These are phyloP conservation scores for Venustampulla echinocandica DNA, from an alignment of 495 filamentous ascomycete genomes.

Conservation along the genomic window DNA sequence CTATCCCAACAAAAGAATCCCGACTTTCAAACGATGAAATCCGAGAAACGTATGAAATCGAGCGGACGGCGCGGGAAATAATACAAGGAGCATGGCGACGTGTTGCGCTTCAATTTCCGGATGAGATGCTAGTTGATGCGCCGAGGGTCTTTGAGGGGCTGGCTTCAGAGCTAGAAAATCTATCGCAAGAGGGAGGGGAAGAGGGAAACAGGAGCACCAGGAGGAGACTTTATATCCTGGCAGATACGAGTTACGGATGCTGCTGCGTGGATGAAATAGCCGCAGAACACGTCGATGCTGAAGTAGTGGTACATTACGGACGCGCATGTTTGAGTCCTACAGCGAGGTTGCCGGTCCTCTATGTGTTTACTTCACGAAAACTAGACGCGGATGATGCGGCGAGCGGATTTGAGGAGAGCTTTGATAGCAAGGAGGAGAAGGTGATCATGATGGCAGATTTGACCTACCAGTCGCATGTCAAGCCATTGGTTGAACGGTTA, in stretches of 20 bases:
- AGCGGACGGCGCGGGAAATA: slow-evolving; percentile 70
- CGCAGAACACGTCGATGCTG: slow-evolving; percentile 84
- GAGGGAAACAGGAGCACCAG: slow-evolving; percentile 13
- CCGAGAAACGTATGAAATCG: slow-evolving; percentile 73
- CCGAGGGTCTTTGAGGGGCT: slow-evolving; percentile 69
- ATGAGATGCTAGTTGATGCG: slow-evolving; percentile 80
- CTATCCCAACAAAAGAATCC: slow-evolving; percentile 29
- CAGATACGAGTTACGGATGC: slow-evolving; percentile 91
- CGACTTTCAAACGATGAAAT: slow-evolving; percentile 62
- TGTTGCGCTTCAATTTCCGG: slow-evolving; percentile 90
- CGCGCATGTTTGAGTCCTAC: slow-evolving; percentile 88
- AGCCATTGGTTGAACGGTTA: slow-evolving; percentile 40
- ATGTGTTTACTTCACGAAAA: slow-evolving; percentile 72
- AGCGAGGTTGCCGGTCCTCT: slow-evolving; percentile 77
- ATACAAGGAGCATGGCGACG: slow-evolving; percentile 57
- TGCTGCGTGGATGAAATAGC: slow-evolving; percentile 98
- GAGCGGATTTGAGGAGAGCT: slow-evolving; percentile 57
- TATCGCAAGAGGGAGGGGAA: not conserved
- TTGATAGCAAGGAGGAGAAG: slow-evolving; percentile 51
- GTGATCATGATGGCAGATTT: slow-evolving; percentile 85
- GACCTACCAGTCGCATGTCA: slow-evolving; percentile 67
- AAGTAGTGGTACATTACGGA: slow-evolving; percentile 92
- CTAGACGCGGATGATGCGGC: slow-evolving; percentile 51
- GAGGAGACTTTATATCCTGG: slow-evolving; percentile 72
- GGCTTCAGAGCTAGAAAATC: slow-evolving; percentile 43